These are phyloP conservation scores for Psilocybe cyanescens DNA, from an alignment of 768 basidiomycete genomes.

Conservation along the genomic window DNA sequence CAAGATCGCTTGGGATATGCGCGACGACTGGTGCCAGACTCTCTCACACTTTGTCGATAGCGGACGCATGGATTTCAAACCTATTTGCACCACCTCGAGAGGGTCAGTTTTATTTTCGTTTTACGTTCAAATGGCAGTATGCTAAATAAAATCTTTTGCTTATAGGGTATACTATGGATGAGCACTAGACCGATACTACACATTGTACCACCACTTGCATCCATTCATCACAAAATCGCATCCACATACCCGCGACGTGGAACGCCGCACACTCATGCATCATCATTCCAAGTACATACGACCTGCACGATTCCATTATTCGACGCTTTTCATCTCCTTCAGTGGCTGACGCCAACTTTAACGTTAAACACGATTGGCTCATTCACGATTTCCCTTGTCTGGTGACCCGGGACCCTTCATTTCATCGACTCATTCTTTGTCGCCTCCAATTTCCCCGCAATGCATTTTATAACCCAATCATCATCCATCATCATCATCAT, in stretches of 20 bases:
- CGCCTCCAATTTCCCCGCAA: background rate
- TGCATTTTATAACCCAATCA: constrained; percentile 9
- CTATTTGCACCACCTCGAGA: constrained; percentile 76
- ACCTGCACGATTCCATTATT: constrained; percentile 14
- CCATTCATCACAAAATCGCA: constrained; percentile 4
- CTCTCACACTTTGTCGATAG: constrained; percentile 73
- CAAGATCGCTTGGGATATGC: constrained; percentile 75
- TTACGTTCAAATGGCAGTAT: background rate
- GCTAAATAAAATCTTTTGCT: constrained; percentile 3
- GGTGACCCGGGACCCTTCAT: constrained; percentile 4
- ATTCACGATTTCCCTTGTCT: constrained; percentile 9
- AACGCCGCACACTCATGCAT: constrained; percentile 26
- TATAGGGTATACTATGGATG: constrained; percentile 34
- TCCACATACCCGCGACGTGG: constrained; percentile 32
- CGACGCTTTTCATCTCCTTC: constrained; percentile 11
- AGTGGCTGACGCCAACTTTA: background rate
- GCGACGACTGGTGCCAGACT: constrained; percentile 75
- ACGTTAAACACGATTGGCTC: constrained; percentile 5
- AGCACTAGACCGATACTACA: constrained; percentile 14
- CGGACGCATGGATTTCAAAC: constrained; percentile 78
- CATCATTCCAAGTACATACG: constrained; percentile 15
- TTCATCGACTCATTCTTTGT: background rate
- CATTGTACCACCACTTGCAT: constrained; percentile 23
- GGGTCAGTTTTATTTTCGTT: constrained; percentile 53
- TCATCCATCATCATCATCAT: background rate